A percentile compares a stretch with the other conserved stretches of the same genome.
Evolutionary conservation across 73 alveolate genomes (phyloP).

Genomic region (Stentor coeruleus): DNA sequence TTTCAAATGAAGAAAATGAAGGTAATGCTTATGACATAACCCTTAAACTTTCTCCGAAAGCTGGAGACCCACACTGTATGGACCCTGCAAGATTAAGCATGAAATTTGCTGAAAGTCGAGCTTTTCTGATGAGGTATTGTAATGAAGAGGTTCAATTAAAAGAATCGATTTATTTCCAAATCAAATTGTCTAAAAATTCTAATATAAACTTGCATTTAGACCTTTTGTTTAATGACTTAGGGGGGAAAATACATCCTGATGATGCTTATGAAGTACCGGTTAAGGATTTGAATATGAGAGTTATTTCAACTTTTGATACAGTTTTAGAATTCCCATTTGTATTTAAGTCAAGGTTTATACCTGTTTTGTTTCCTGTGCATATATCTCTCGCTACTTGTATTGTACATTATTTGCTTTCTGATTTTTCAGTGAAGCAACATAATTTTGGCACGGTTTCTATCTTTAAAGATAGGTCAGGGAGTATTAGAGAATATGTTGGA

Average conservation of each 20-base stretch:
- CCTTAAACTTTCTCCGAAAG: not conserved
- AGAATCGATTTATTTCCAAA: constrained; percentile 21
- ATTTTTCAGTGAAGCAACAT: constrained; percentile 19
- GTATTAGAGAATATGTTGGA: not conserved
- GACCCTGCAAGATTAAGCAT: not conserved
- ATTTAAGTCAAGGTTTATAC: constrained; percentile 31
- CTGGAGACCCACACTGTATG: not conserved
- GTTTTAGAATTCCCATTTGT: not conserved
- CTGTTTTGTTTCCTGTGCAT: constrained; percentile 34
- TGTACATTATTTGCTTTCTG: constrained; percentile 30
- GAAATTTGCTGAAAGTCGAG: constrained; percentile 13
- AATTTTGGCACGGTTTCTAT: not conserved
- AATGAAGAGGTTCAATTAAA: constrained; percentile 34
- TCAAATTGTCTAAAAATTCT: not conserved
- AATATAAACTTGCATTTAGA: not conserved
- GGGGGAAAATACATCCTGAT: not conserved
- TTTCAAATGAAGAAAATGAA: not conserved
- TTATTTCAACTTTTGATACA: not conserved
- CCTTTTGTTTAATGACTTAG: not conserved
- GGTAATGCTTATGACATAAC: not conserved
- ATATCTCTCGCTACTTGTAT: constrained; percentile 31
- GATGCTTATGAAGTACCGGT: constrained; percentile 18
- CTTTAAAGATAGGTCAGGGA: not conserved
- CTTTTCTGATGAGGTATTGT: constrained; percentile 31
- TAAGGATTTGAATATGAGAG: not conserved